Conservation (phyloP, 148 eudicot genomes). For the Fallopia convolvulus region DNA sequence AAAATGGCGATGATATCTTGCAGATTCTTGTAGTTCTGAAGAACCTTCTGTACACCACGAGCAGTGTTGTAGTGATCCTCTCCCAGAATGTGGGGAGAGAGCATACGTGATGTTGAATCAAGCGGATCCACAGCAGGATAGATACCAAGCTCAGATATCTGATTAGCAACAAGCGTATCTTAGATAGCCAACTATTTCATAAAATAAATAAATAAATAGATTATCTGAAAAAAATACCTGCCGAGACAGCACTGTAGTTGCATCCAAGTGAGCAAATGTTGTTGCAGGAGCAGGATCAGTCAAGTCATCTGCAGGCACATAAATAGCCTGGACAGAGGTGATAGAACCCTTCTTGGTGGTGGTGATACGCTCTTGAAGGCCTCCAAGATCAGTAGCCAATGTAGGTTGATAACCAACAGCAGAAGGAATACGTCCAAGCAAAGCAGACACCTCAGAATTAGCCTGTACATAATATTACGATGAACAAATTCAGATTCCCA, state of each 20-base stretch:
- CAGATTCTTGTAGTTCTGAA: slow-evolving; percentile 95
- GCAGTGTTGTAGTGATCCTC: slow-evolving; percentile 95
- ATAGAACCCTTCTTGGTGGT: slow-evolving; percentile 96
- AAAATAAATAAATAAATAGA: too few species aligned
- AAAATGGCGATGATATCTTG: slow-evolving; percentile 97
- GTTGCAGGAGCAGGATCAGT: slow-evolving; percentile 92
- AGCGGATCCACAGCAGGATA: slow-evolving; percentile 23
- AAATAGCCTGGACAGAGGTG: slow-evolving; percentile 95
- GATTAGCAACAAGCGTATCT: not conserved
- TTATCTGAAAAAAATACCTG: slow-evolving; percentile 32
- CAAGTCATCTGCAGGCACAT: slow-evolving; percentile 93
- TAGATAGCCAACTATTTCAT: too few species aligned
- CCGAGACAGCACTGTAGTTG: slow-evolving; percentile 94
- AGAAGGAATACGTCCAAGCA: slow-evolving; percentile 98
- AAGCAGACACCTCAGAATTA: slow-evolving; percentile 98
- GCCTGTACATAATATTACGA: slow-evolving; percentile 39
- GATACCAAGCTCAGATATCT: slow-evolving; percentile 99
- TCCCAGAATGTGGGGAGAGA: slow-evolving; percentile 92
- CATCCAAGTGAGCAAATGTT: slow-evolving; percentile 99
- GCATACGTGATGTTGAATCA: slow-evolving; percentile 41
- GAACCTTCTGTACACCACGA: slow-evolving; percentile 95
- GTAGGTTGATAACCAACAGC: slow-evolving; percentile 99
- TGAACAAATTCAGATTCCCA: not conserved
- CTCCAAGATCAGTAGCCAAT: slow-evolving; percentile 97
- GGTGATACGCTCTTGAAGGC: slow-evolving; percentile 96